phyloP scores from a whole-genome alignment of 345 rosid genomes.

The Murraya paniculata region DNA sequence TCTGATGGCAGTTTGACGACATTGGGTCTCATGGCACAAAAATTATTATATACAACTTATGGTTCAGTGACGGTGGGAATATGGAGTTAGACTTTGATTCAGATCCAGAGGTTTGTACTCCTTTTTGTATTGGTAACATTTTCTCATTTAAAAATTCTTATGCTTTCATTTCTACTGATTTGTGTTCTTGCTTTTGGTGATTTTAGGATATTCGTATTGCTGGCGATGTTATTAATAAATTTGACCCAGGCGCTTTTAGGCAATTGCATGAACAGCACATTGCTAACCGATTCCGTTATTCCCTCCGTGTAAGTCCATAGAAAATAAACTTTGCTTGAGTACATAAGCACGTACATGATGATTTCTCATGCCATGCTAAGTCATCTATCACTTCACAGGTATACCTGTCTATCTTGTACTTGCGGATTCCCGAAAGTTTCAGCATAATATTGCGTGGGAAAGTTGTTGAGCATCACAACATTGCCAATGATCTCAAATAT shows the following conservation, averaged over 20 bases:
- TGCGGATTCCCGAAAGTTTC: constrained; percentile 76
- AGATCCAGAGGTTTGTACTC: constrained; percentile 53
- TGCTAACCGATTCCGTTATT: constrained; percentile 57
- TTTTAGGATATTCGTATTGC: constrained; percentile 74
- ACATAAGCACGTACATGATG: not conserved
- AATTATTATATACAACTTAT: constrained; percentile 78
- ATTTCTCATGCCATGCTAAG: constrained; percentile 1
- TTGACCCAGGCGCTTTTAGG: constrained; percentile 42
- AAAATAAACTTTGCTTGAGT: not conserved
- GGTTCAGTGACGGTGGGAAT: constrained; percentile 63
- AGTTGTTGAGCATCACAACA: constrained; percentile 69
- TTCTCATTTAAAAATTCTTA: constrained; percentile 6
- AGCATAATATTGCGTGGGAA: constrained; percentile 67
- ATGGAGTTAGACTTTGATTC: constrained; percentile 78
- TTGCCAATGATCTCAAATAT: constrained; percentile 83
- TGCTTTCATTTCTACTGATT: constrained; percentile 14
- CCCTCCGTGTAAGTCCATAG: constrained; percentile 72
- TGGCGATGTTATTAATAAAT: constrained; percentile 51
- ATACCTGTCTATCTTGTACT: constrained; percentile 79
- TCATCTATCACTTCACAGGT: constrained; percentile 39
- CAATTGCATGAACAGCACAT: constrained; percentile 61
- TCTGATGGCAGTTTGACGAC: constrained; percentile 68
- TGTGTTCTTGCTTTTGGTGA: constrained; percentile 11
- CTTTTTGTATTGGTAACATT: constrained; percentile 6
- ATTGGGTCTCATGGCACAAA: constrained; percentile 85